These are phyloP conservation scores for Ceratobasidium theobromae DNA, from an alignment of 1,284 basidiomycete genomes.

Conservation along the genomic window DNA sequence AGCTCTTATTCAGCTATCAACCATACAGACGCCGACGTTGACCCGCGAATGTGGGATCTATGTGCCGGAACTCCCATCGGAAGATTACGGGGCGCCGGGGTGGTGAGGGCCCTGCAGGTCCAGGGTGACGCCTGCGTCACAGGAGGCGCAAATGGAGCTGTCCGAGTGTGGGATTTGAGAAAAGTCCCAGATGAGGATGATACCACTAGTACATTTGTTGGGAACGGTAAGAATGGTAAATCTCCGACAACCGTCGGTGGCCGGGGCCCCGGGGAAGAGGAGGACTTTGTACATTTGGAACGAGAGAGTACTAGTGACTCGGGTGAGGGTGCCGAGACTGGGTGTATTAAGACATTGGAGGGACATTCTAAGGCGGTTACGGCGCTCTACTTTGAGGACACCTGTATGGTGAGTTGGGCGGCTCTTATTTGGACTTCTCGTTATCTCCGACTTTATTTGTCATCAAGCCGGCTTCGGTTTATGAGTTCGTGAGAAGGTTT, in stretches of 20 bases:
- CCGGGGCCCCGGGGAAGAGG: slow-evolving; percentile 19
- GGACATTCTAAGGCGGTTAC: slow-evolving; percentile 94
- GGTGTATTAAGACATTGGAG: slow-evolving; percentile 76
- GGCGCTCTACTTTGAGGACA: slow-evolving; percentile 92
- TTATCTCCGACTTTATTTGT: background rate
- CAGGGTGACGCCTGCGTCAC: slow-evolving; percentile 91
- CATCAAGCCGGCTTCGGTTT: background rate
- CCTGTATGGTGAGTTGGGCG: slow-evolving; percentile 69
- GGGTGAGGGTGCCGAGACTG: slow-evolving; percentile 35
- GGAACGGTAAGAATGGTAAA: slow-evolving; percentile 7
- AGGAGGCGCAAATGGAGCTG: slow-evolving; percentile 82
- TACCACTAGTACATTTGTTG: slow-evolving; percentile 11
- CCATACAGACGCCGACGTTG: slow-evolving; percentile 61
- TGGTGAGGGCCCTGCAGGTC: slow-evolving; percentile 90
- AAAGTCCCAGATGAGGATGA: slow-evolving; percentile 74
- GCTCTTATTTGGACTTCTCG: background rate
- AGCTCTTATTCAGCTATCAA: slow-evolving; percentile 6
- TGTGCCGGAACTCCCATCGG: slow-evolving; percentile 80
- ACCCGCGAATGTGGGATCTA: slow-evolving; percentile 87
- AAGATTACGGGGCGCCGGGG: slow-evolving; percentile 62
- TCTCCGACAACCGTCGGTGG: background rate
- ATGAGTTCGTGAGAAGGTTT: slow-evolving; percentile 6
- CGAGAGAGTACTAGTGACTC: slow-evolving; percentile 38
- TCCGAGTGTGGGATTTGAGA: slow-evolving; percentile 86
- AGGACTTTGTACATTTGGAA: slow-evolving; percentile 35